A percentile compares a stretch with the other conserved stretches of the same genome.
These are phyloP conservation scores for Neurospora sp. DNA, from an alignment of 495 filamentous ascomycete genomes.

Conservation along the genomic window DNA sequence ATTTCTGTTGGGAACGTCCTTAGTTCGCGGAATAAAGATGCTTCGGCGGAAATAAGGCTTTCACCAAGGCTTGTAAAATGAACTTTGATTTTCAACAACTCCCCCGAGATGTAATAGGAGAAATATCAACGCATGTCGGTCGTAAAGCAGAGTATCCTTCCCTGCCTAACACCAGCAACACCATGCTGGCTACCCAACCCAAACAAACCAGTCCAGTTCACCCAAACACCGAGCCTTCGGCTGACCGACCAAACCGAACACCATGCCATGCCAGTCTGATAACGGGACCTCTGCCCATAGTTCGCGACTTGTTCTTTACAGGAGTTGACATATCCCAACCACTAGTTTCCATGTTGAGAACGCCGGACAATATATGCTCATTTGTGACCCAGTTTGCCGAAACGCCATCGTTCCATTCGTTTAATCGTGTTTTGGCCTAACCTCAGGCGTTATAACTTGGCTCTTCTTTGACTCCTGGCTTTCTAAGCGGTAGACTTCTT, in stretches of 20 bases:
- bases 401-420: neutral
- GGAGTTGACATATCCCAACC: neutral
- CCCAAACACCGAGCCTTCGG: neutral
- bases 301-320: neutral
- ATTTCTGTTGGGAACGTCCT: neutral
- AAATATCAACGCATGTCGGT: neutral
- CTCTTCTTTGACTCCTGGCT: neutral
- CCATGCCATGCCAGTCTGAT: neutral
- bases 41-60: neutral
- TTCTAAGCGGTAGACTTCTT: neutral
- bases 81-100: neutral
- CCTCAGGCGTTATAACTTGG: neutral
- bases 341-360: neutral
- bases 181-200: neutral
- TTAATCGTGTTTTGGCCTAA: neutral
- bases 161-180: neutral
- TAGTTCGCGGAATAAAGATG: neutral
- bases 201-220: neutral
- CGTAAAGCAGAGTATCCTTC: neutral
- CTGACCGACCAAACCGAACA: neutral
- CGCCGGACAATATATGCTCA: neutral
- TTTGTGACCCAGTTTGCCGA: neutral
- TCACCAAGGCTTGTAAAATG: neutral
- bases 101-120: neutral
- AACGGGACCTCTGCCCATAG: neutral